phyloP scores from a whole-genome alignment of 1,284 basidiomycete genomes.

The Marasmius sp. region DNA sequence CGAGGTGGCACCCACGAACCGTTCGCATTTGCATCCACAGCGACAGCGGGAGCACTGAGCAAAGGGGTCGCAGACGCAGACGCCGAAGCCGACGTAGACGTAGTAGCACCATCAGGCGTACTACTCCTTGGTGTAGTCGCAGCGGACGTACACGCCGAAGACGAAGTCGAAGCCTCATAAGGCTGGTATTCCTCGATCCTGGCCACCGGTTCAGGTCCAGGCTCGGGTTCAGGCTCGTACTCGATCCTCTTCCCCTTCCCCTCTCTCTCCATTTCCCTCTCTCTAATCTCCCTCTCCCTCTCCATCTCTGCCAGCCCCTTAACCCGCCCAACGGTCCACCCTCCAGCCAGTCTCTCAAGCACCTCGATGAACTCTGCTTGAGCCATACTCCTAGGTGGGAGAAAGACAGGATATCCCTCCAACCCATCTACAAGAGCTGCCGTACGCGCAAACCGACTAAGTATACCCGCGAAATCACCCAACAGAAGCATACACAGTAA shows the following conservation, averaged over 20 bases:
- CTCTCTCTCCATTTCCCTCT: conserved; percentile 26
- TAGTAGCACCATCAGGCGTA: conserved; percentile 9
- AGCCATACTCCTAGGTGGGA: conserved; percentile 79
- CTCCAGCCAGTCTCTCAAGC: conserved; percentile 70
- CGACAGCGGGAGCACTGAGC: conserved; percentile 4
- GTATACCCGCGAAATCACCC: conserved; percentile 62
- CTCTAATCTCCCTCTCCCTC: conserved; percentile 6
- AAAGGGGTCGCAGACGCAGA: conserved; percentile 5
- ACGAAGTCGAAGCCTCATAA: conserved; percentile 1
- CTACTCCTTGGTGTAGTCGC: conserved; percentile 6
- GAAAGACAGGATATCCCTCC: conserved; percentile 82
- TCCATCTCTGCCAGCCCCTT: conserved; percentile 2
- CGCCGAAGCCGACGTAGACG: conserved; percentile 6
- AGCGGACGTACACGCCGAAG: neutral
- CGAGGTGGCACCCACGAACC: conserved; percentile 27
- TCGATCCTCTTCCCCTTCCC: conserved; percentile 31
- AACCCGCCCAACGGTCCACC: conserved; percentile 54
- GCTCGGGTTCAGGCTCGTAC: conserved; percentile 5
- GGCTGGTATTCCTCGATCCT: conserved; percentile 16
- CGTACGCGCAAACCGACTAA: conserved; percentile 61
- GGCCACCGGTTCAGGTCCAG: conserved; percentile 23
- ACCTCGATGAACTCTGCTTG: conserved; percentile 84
- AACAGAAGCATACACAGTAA: conserved; percentile 72
- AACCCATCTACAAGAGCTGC: conserved; percentile 72
- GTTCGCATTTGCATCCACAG: conserved; percentile 15